Evolutionary conservation across 495 filamentous ascomycete genomes (phyloP).

Genomic region (Xylaria castorea): DNA sequence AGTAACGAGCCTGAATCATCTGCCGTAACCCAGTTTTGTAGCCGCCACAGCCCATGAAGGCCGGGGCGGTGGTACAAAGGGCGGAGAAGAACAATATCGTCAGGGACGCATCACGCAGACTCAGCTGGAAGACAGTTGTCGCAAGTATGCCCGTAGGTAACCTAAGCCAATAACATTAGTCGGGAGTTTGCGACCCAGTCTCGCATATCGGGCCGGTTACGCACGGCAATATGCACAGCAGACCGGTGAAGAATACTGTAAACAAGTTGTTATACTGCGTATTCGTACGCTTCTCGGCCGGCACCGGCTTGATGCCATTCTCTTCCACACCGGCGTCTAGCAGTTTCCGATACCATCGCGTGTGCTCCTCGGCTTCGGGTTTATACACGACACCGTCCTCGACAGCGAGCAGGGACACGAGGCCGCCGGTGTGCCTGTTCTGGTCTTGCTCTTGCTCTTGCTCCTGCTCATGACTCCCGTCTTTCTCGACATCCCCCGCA

Average conservation of each 20-base stretch:
- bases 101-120: conserved; percentile 59
- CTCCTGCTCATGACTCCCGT: conserved; percentile 1
- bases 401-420: conserved; percentile 35
- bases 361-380: conserved; percentile 37
- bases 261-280: conserved; percentile 59
- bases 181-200: conserved; percentile 6
- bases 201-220: conserved; percentile 26
- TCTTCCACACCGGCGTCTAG: conserved; percentile 58
- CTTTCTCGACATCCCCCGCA: neutral
- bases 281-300: conserved; percentile 57
- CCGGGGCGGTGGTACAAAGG: conserved; percentile 56
- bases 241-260: conserved; percentile 53
- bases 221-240: conserved; percentile 53
- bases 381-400: conserved; percentile 46
- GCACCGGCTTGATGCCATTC: conserved; percentile 61
- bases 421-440: conserved; percentile 1
- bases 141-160: conserved; percentile 62
- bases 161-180: conserved; percentile 39
- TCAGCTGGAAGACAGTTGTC: conserved; percentile 57
- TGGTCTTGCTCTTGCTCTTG: neutral
- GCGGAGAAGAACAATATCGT: conserved; percentile 64
- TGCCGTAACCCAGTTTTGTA: conserved; percentile 61
- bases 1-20: conserved; percentile 62
- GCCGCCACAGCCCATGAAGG: conserved; percentile 61
- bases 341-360: conserved; percentile 48